These are phyloP conservation scores for Fusarium mundagurra DNA, from an alignment of 2,329 filamentous ascomycete genomes.

Conservation along the genomic window DNA sequence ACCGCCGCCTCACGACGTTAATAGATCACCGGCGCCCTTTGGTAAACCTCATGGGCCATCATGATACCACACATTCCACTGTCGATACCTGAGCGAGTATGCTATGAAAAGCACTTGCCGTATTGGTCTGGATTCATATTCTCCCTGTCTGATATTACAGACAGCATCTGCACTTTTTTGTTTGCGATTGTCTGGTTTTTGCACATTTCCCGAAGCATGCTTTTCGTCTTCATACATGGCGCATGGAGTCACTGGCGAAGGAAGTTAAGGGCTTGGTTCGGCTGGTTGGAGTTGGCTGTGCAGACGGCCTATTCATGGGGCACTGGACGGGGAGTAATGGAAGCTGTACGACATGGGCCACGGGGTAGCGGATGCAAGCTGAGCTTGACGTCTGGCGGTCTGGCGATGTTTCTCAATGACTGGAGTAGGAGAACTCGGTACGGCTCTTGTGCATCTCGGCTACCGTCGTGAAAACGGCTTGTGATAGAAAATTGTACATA, in stretches of 20 bases:
- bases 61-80: slow-evolving; percentile 36
- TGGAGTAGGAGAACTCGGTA: slow-evolving; percentile 24
- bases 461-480: slow-evolving; percentile 36
- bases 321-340: slow-evolving; percentile 41
- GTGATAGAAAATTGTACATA: slow-evolving; percentile 55
- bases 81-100: slow-evolving; percentile 24
- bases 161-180: slow-evolving; percentile 36
- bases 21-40: slow-evolving; percentile 44
- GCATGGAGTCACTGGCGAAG: slow-evolving; percentile 54
- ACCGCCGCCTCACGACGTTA: slow-evolving; percentile 48
- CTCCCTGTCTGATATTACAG: slow-evolving; percentile 42
- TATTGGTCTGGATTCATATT: slow-evolving; percentile 44
- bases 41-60: slow-evolving; percentile 36
- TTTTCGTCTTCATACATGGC: slow-evolving; percentile 52
- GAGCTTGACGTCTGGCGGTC: slow-evolving; percentile 37
- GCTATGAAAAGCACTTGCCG: slow-evolving; percentile 20
- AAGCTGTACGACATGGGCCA: slow-evolving; percentile 32
- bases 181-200: slow-evolving; percentile 46
- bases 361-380: slow-evolving; percentile 37
- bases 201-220: slow-evolving; percentile 50
- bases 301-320: slow-evolving; percentile 38
- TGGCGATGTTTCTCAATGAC: slow-evolving; percentile 29
- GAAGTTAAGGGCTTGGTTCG: slow-evolving; percentile 49
- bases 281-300: slow-evolving; percentile 50
- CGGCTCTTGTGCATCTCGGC: slow-evolving; percentile 34